A percentile compares a stretch with the other conserved stretches of the same genome.
phyloP scores from a whole-genome alignment of 805 yeast genomes.

The Yarrowia divulgata region DNA sequence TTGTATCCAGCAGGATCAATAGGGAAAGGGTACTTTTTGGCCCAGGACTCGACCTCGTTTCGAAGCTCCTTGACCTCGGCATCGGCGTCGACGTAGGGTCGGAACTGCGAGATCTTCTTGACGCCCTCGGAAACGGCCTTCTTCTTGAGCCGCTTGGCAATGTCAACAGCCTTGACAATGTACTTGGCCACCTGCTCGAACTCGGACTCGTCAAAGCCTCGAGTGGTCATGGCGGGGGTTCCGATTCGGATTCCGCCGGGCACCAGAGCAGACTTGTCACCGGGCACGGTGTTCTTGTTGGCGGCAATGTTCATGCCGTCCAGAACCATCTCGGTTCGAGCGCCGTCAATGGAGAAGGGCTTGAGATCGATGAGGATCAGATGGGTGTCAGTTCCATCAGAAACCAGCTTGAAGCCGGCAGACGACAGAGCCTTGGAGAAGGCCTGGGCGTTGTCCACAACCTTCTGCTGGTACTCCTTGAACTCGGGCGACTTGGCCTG shows the following conservation, averaged over 20 bases:
- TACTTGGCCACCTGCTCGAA: slow-evolving; percentile 80
- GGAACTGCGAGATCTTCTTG: slow-evolving; percentile 70
- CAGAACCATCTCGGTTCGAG: slow-evolving; percentile 88
- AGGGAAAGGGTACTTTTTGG: slow-evolving; percentile 81
- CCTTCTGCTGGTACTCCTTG: slow-evolving; percentile 82
- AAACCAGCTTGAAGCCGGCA: slow-evolving; percentile 79
- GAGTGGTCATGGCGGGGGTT: slow-evolving; percentile 98
- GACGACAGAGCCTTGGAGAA: slow-evolving; percentile 72
- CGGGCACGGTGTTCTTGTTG: slow-evolving; percentile 95
- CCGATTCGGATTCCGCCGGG: slow-evolving; percentile 98
- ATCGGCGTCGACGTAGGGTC: slow-evolving; percentile 68
- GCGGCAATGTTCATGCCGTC: slow-evolving; percentile 93
- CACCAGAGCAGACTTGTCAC: slow-evolving; percentile 92
- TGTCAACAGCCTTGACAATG: slow-evolving; percentile 78
- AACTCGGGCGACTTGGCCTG: slow-evolving; percentile 91
- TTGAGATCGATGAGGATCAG: slow-evolving; percentile 84
- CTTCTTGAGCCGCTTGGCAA: slow-evolving; percentile 70
- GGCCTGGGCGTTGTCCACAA: slow-evolving; percentile 78
- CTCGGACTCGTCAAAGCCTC: slow-evolving; percentile 84
- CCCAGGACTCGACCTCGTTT: slow-evolving; percentile 75
- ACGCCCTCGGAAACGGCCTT: slow-evolving; percentile 69
- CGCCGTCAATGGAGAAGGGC: slow-evolving; percentile 87
- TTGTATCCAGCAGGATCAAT: slow-evolving; percentile 32
- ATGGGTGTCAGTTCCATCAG: slow-evolving; percentile 95
- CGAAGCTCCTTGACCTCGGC: slow-evolving; percentile 66